Evolutionary conservation across 2,329 filamentous ascomycete genomes (phyloP).

Genomic region (Sarocladiaceae sp.): DNA sequence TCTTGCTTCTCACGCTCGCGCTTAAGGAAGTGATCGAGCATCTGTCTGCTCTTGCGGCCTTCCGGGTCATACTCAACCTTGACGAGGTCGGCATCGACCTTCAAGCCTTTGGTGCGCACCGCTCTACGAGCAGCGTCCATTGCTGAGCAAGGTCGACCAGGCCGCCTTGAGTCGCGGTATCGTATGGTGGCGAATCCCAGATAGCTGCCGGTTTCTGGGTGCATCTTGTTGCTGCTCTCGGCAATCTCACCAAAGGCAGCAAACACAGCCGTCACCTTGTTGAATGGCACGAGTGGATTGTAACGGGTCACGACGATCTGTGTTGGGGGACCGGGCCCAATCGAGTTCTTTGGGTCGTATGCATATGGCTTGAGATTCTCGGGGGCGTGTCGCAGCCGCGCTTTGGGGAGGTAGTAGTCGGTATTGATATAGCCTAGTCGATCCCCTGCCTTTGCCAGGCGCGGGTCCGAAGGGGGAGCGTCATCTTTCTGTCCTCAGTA

Average conservation of each 20-base stretch:
- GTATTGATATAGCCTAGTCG: constrained; percentile 63
- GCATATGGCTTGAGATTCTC: constrained; percentile 79
- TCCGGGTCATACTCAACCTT: constrained; percentile 87
- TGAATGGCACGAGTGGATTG: constrained; percentile 80
- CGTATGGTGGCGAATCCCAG: constrained; percentile 89
- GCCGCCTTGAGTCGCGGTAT: constrained; percentile 68
- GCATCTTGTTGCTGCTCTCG: constrained; percentile 88
- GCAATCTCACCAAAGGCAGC: constrained; percentile 81
- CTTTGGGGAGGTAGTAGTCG: constrained; percentile 67
- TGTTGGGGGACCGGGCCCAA: constrained; percentile 83
- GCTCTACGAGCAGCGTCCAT: constrained; percentile 79
- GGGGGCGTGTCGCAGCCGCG: constrained; percentile 65
- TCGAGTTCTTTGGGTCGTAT: constrained; percentile 77
- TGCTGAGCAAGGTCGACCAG: constrained; percentile 53
- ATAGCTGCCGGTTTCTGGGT: constrained; percentile 90
- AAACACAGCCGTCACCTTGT: constrained; percentile 72
- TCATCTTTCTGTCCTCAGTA: constrained; percentile 69
- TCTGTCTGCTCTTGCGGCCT: constrained; percentile 72
- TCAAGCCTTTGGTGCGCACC: constrained; percentile 69
- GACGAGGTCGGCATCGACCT: constrained; percentile 73
- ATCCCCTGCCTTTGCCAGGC: constrained; percentile 63
- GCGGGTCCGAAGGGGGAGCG: constrained; percentile 75
- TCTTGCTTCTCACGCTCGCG: constrained; percentile 60
- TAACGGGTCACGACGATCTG: constrained; percentile 96
- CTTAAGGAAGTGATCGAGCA: constrained; percentile 72